Evolutionary conservation across 2,329 filamentous ascomycete species (phyloP).

Genomic region (Alternaria brassicicola): DNA sequence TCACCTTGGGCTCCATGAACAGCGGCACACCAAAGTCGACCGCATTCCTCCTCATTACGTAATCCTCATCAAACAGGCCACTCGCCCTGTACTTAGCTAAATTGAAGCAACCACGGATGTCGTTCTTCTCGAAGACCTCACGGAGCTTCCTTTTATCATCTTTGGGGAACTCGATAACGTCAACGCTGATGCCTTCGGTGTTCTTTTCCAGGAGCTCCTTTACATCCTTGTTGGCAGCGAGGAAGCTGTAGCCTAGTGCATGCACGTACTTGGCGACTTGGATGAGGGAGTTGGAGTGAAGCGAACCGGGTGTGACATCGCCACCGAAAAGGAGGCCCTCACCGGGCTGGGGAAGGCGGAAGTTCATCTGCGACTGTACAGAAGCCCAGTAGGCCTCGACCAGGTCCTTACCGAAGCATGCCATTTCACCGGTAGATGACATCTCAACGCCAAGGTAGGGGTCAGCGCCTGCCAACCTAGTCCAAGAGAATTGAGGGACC

Average conservation of each 20-base stretch:
- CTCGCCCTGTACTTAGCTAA: slow-evolving; percentile 82
- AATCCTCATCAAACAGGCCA: slow-evolving; percentile 89
- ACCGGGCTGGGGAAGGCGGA: slow-evolving; percentile 91
- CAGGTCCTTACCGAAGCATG: slow-evolving; percentile 95
- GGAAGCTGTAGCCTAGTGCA: slow-evolving; percentile 93
- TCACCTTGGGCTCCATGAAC: slow-evolving; percentile 97
- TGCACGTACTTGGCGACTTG: slow-evolving; percentile 84
- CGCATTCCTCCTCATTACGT: slow-evolving; percentile 97
- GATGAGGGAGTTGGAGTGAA: slow-evolving; percentile 68
- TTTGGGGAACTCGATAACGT: slow-evolving; percentile 96
- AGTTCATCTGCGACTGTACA: slow-evolving; percentile 98
- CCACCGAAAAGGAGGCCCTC: slow-evolving; percentile 96
- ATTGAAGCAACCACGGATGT: slow-evolving; percentile 96
- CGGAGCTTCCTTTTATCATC: slow-evolving; percentile 93
- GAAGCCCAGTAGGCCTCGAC: slow-evolving; percentile 98
- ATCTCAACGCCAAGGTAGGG: slow-evolving; percentile 98
- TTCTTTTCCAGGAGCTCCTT: slow-evolving; percentile 81
- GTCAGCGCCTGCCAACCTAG: slow-evolving; percentile 93
- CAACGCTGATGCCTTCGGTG: slow-evolving; percentile 72
- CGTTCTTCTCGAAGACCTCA: slow-evolving; percentile 95
- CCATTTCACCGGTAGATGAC: slow-evolving; percentile 96
- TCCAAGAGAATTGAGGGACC: slow-evolving; percentile 99
- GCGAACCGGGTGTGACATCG: slow-evolving; percentile 61
- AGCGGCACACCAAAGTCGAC: slow-evolving; percentile 97
- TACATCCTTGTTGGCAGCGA: slow-evolving; percentile 78